These are phyloP conservation scores for Atkinsonella texensis DNA, from an alignment of 2,329 filamentous ascomycete genomes.

Conservation along the genomic window DNA sequence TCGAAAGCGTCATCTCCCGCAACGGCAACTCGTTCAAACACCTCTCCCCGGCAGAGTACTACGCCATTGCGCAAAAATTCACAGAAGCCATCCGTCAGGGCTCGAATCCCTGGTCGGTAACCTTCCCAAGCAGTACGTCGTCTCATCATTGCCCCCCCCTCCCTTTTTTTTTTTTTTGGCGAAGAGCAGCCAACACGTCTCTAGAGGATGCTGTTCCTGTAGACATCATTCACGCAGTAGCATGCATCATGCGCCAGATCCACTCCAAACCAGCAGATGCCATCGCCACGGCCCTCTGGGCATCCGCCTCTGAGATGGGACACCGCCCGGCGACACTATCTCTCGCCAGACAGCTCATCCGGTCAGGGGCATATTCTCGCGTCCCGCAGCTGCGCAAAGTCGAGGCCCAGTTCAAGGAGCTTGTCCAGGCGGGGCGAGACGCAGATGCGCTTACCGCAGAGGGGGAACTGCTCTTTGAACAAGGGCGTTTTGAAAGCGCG, in stretches of 20 bases:
- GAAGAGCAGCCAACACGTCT: too few relatives aligned
- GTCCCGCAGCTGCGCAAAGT: conserved; percentile 8
- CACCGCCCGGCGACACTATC: conserved; percentile 20
- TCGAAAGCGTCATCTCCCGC: conserved; percentile 11
- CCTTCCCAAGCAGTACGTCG: conserved; percentile 14
- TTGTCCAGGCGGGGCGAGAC: conserved; percentile 19
- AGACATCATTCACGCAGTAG: conserved; percentile 15
- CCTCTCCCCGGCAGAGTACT: conserved; percentile 15
- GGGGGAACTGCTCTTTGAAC: conserved; percentile 16
- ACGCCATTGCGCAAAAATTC: conserved; percentile 13
- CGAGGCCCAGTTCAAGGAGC: conserved; percentile 18
- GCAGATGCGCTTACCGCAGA: conserved; percentile 24
- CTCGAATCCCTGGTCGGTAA: conserved; percentile 11
- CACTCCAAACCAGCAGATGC: conserved; percentile 3
- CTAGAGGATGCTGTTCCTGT: conserved; percentile 13
- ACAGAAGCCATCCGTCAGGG: conserved; percentile 12
- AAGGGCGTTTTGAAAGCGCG: conserved; percentile 14
- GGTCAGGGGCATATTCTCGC: conserved; percentile 11
- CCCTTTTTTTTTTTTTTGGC: not conserved
- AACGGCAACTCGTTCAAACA: conserved; percentile 9
- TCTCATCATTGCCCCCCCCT: not conserved
- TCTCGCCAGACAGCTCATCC: conserved; percentile 13
- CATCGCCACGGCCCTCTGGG: conserved; percentile 17
- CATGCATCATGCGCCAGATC: conserved; percentile 15
- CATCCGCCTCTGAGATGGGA: conserved; percentile 19